phyloP scores from a whole-genome alignment of 768 basidiomycete genomes.

The Mycena haematopus region DNA sequence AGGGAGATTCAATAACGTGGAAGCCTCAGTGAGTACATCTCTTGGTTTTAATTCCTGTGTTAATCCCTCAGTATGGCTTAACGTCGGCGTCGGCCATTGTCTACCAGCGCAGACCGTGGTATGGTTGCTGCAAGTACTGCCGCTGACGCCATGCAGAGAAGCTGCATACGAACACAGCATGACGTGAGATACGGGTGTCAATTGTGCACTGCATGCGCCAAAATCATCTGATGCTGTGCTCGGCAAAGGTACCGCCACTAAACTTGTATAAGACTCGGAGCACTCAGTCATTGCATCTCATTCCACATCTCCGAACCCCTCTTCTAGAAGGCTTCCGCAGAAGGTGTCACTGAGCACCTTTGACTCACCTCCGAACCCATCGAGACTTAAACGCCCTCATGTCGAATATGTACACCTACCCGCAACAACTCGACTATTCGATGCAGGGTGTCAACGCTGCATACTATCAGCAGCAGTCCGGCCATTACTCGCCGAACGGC shows the following conservation, averaged over 20 bases:
- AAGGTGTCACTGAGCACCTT: constrained; percentile 4
- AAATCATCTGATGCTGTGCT: not conserved
- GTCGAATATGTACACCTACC: constrained; percentile 26
- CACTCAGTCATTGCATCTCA: constrained; percentile 28
- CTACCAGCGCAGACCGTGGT: not conserved
- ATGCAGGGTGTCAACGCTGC: constrained; percentile 24
- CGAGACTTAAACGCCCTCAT: constrained; percentile 25
- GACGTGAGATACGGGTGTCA: constrained; percentile 1
- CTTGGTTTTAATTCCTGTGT: not conserved
- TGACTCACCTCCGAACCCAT: constrained; percentile 26
- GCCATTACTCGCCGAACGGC: constrained; percentile 17
- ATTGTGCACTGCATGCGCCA: constrained; percentile 14
- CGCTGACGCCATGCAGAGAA: constrained; percentile 1
- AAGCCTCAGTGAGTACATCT: not conserved
- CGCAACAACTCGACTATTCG: constrained; percentile 26
- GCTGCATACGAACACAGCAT: constrained; percentile 13
- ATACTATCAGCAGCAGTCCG: constrained; percentile 21
- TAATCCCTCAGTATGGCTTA: not conserved
- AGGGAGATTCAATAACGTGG: not conserved
- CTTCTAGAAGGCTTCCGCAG: constrained; percentile 15
- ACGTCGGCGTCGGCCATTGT: not conserved
- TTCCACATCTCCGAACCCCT: constrained; percentile 8
- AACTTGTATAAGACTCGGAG: constrained; percentile 16
- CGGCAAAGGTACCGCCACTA: constrained; percentile 4
- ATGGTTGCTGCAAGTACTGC: constrained; percentile 18